Base-by-base conservation (phyloP, 345 rosid genomes). In the Citrus sp. region DNA sequence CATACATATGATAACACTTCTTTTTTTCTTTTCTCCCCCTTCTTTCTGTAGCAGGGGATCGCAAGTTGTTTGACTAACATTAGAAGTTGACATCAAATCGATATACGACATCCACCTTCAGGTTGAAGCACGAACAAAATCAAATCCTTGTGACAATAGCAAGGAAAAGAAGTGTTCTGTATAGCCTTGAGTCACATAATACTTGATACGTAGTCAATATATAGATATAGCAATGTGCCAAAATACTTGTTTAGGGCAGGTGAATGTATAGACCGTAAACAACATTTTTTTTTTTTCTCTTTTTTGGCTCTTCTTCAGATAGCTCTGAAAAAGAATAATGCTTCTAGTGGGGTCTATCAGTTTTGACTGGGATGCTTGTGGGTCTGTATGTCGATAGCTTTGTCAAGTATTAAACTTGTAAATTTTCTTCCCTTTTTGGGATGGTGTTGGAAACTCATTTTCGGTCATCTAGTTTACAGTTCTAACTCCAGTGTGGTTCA, bases 11-110 rank as follows among this genome's bases (percentile, higher is more conserved):
- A 59, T 67, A 14, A 58, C 30, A 8, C 56, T 6, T 12, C 6
- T 22, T 46, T 58, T 42, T 72, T 16, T 71, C 2, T 37, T 37
- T 37, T 10, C 19, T 49, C 3, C 19, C 16, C 58, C 58, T 54
- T 30, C 58, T 54, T 30, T 74, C 54, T 70, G 32, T 25, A 69
- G 32, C 84, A 85, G 87, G 82, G 60, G 61, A 75, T 27, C 9
- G 28, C 76, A 72, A 73, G 24, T 54, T 30, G 67, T 32, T 73
- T 34, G 6, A 66, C 64, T 55, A 54, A 54, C 19, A 2, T 32
- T 67, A 18, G 14, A 54, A 61, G 79, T 64, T 49, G 66, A 37
- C 42, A 27, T 61, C 54, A 22, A 56, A 56, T 35, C 32, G 65
- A 78, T 6, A 63, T n/a, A 72, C 37, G 63, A 80, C 55, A 71